These are phyloP conservation scores for Kwoniella europaea DNA, from an alignment of 768 basidiomycete species.

Conservation along the genomic window DNA sequence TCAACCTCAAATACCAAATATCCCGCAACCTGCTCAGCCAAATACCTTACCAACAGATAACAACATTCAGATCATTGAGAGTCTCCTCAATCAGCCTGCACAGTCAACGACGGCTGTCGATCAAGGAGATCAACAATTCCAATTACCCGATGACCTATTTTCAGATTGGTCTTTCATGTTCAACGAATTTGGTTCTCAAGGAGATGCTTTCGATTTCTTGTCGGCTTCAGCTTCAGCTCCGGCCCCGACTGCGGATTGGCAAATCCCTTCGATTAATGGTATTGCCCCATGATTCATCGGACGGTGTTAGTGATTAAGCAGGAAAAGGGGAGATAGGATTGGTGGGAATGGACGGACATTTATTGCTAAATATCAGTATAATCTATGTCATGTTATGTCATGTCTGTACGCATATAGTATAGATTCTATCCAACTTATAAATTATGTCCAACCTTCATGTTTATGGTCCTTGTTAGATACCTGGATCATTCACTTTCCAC, in stretches of 20 bases:
- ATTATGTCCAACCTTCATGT: too few species aligned
- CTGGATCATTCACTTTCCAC: too few species aligned
- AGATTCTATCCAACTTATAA: too few species aligned
- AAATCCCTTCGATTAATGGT: background rate
- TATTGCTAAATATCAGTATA: background rate
- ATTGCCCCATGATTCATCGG: too few species aligned
- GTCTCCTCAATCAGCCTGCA: background rate
- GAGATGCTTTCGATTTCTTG: slow-evolving; percentile 46
- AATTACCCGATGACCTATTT: slow-evolving; percentile 38
- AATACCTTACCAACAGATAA: background rate
- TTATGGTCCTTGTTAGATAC: too few species aligned
- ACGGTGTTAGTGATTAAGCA: too few species aligned
- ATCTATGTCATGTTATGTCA: background rate
- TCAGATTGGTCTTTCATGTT: slow-evolving; percentile 46
- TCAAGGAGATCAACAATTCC: slow-evolving; percentile 19
- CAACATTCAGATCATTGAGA: slow-evolving; percentile 2
- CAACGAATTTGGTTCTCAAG: slow-evolving; percentile 27
- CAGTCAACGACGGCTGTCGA: background rate
- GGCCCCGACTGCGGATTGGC: background rate
- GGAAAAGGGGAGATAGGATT: background rate
- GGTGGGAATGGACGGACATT: background rate
- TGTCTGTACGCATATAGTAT: too few species aligned
- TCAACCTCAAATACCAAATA: background rate
- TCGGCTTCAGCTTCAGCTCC: background rate
- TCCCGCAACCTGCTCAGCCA: background rate